Conservation (phyloP, 2,329 filamentous ascomycete genomes). For the Phyllosticta citrichinensis region DNA sequence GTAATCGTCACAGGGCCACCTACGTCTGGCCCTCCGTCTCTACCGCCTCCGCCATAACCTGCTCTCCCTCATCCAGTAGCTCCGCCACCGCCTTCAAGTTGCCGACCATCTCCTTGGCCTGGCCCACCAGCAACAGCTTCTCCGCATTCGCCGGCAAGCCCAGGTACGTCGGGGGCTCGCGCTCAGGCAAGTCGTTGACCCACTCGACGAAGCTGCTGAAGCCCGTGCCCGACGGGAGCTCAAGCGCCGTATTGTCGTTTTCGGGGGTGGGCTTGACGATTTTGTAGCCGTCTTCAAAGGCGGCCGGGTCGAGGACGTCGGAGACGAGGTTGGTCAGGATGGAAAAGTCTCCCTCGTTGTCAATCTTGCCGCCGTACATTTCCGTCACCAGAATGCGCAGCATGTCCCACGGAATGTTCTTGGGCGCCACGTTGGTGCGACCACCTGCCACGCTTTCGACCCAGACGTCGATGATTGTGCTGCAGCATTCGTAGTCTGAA, state of each 20-base stretch:
- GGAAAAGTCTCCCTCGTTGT: conserved; percentile 75
- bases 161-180: conserved; percentile 90
- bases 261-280: conserved; percentile 56
- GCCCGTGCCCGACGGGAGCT: conserved; percentile 69
- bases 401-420: conserved; percentile 95
- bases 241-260: conserved; percentile 38
- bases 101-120: conserved; percentile 73
- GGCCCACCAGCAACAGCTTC: conserved; percentile 82
- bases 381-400: conserved; percentile 82
- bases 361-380: conserved; percentile 96
- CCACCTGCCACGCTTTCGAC: conserved; percentile 71
- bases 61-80: conserved; percentile 87
- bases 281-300: conserved; percentile 87
- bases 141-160: conserved; percentile 92
- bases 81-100: conserved; percentile 79
- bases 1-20: background rate
- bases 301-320: conserved; percentile 70
- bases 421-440: conserved; percentile 84
- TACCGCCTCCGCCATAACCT: conserved; percentile 61
- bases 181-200: conserved; percentile 86
- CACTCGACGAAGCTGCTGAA: conserved; percentile 81
- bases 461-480: conserved; percentile 93
- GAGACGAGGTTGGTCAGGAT: conserved; percentile 64
- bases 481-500: conserved; percentile 96
- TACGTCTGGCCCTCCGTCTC: background rate